phyloP scores from a whole-genome alignment of 345 rosid genomes.

The Anacardium occidentale region DNA sequence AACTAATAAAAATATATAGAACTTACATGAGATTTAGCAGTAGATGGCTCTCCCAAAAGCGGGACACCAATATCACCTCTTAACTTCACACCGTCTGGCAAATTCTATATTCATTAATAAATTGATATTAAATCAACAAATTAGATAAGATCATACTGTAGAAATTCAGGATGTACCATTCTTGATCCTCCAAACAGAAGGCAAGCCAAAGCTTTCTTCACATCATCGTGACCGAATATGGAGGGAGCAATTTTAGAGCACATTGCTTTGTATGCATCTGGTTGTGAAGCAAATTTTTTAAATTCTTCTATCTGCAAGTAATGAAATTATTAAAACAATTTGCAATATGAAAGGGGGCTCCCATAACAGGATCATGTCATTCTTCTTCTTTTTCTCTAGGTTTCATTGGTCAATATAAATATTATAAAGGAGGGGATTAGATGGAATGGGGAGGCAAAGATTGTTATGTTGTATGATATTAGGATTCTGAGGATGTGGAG shows the following conservation, averaged over 20 bases:
- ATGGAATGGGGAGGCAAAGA: too few species aligned
- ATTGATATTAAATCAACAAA: slow-evolving; percentile 11
- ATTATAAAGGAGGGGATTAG: too few species aligned
- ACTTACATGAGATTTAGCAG: slow-evolving; percentile 92
- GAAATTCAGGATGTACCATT: slow-evolving; percentile 45
- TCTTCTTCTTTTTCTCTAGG: too few species aligned
- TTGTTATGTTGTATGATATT: too few species aligned
- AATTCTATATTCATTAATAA: slow-evolving; percentile 39
- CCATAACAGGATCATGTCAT: too few species aligned
- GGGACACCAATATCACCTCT: slow-evolving; percentile 94
- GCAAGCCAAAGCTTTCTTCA: slow-evolving; percentile 89
- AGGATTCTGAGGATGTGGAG: too few species aligned
- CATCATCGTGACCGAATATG: slow-evolving; percentile 84
- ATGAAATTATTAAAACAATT: background rate
- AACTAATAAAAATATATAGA: slow-evolving; percentile 7
- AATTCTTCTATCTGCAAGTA: slow-evolving; percentile 77
- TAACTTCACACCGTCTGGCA: slow-evolving; percentile 91
- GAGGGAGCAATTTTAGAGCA: slow-evolving; percentile 93
- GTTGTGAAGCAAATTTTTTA: slow-evolving; percentile 67
- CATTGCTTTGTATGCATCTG: slow-evolving; percentile 54
- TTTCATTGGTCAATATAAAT: too few species aligned
- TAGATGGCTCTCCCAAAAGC: slow-evolving; percentile 95
- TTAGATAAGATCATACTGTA: background rate
- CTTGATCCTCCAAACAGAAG: slow-evolving; percentile 97
- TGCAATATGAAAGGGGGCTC: too few species aligned